These are phyloP conservation scores for Mucor mucedo DNA, from an alignment of 371 early-diverging fungal species.

Conservation along the genomic window DNA sequence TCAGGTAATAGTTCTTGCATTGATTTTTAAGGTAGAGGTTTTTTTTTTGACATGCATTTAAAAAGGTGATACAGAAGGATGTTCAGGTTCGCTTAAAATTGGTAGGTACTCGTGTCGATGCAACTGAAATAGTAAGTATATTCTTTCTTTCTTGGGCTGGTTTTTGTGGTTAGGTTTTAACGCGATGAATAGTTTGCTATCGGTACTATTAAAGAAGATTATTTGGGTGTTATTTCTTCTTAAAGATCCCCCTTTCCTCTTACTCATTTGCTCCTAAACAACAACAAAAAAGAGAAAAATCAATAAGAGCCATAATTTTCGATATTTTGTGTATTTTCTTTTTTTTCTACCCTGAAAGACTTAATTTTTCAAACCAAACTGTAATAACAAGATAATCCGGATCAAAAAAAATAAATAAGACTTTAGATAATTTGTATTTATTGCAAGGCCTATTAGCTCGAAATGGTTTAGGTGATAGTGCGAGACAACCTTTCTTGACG, in stretches of 20 bases:
- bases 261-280: background rate
- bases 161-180: background rate
- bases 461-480: too few species aligned
- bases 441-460: too few species aligned
- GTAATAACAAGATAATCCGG: too few species aligned
- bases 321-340: too few species aligned
- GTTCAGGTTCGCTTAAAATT: conserved; percentile 90
- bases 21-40: background rate
- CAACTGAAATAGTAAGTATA: conserved; percentile 88
- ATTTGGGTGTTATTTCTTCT: conserved; percentile 74
- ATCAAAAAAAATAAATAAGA: too few species aligned
- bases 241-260: conserved; percentile 12
- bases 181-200: conserved; percentile 74
- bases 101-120: conserved; percentile 93
- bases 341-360: too few species aligned
- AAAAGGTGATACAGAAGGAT: conserved; percentile 86
- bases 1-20: conserved; percentile 53
- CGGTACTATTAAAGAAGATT: conserved; percentile 97
- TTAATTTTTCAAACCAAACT: too few species aligned
- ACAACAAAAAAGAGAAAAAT: background rate
- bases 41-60: background rate
- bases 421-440: too few species aligned
- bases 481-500: too few species aligned
- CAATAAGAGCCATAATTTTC: background rate
- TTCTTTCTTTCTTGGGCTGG: background rate